These are phyloP conservation scores for Penicillium sp. DNA, from an alignment of 2,329 filamentous ascomycete genomes.

Conservation along the genomic window DNA sequence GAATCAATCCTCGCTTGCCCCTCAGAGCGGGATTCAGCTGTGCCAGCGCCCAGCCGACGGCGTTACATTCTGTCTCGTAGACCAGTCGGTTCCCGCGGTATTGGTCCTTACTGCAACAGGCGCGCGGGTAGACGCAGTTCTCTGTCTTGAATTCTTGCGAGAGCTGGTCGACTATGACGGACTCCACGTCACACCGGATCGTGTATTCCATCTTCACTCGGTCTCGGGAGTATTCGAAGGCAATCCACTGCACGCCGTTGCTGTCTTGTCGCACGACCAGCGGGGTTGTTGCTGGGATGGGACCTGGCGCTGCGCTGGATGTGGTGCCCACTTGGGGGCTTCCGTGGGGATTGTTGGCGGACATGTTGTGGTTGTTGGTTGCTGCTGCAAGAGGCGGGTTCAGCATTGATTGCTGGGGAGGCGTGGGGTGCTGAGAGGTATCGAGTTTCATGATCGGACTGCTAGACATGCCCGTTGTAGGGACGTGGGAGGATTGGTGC, in stretches of 20 bases:
- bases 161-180: constrained; percentile 83
- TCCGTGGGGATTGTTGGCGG: constrained; percentile 30
- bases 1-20: constrained; percentile 91
- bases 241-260: constrained; percentile 98
- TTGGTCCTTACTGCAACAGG: constrained; percentile 90
- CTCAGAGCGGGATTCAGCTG: constrained; percentile 86
- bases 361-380: constrained; percentile 52
- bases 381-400: constrained; percentile 49
- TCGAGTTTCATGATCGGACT: constrained; percentile 53
- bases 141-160: constrained; percentile 90
- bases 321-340: constrained; percentile 63
- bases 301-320: constrained; percentile 87
- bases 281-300: constrained; percentile 93
- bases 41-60: constrained; percentile 97
- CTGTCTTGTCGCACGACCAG: constrained; percentile 90
- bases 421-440: constrained; percentile 38
- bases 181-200: constrained; percentile 96
- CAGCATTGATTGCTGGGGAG: constrained; percentile 36
- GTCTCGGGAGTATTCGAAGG: constrained; percentile 95
- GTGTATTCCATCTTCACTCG: constrained; percentile 99
- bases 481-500: constrained; percentile 40
- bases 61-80: constrained; percentile 98
- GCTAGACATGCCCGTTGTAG: constrained; percentile 58
- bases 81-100: constrained; percentile 93
- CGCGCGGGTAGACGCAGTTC: constrained; percentile 95